A percentile compares a stretch with the other conserved stretches of the same genome.
These are phyloP conservation scores for Myxozyma vanderwaltii DNA, from an alignment of 805 yeast genomes.

Conservation along the genomic window DNA sequence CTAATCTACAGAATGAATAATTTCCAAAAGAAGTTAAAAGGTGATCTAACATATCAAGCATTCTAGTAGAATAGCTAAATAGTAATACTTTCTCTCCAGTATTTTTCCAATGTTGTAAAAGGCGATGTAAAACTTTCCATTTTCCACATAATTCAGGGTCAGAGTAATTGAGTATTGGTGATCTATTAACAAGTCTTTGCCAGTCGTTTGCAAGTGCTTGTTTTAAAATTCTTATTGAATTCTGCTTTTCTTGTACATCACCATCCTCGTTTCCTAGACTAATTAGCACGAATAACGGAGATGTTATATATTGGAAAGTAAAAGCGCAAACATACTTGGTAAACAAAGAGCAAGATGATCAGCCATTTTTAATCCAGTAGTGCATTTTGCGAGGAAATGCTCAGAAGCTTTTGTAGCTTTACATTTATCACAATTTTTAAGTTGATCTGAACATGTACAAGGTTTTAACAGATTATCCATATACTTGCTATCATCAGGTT, in stretches of 20 bases:
- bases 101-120: conserved; percentile 17
- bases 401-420: not conserved
- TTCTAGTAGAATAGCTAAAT: conserved; percentile 25
- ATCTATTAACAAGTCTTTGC: conserved; percentile 2
- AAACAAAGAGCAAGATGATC: conserved; percentile 28
- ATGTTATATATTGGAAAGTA: not conserved
- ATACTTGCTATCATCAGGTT: conserved; percentile 3
- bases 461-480: not conserved
- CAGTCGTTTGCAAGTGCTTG: conserved; percentile 20
- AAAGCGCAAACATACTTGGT: conserved; percentile 10
- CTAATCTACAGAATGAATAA: conserved; percentile 21
- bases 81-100: conserved; percentile 26
- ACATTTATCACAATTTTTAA: not conserved
- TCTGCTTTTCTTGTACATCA: not conserved
- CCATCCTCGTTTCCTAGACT: conserved; percentile 17
- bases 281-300: not conserved
- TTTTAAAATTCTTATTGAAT: conserved; percentile 9
- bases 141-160: conserved; percentile 31
- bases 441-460: conserved; percentile 4
- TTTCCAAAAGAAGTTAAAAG: conserved; percentile 8
- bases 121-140: conserved; percentile 19
- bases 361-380: conserved; percentile 16
- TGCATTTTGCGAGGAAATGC: conserved; percentile 20
- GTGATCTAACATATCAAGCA: conserved; percentile 23
- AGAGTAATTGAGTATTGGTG: conserved; percentile 23